Percentiles rank a stretch among this genome's conserved stretches.
phyloP scores from a whole-genome alignment of 306 rosid species.

The Prosopis cineraria region DNA sequence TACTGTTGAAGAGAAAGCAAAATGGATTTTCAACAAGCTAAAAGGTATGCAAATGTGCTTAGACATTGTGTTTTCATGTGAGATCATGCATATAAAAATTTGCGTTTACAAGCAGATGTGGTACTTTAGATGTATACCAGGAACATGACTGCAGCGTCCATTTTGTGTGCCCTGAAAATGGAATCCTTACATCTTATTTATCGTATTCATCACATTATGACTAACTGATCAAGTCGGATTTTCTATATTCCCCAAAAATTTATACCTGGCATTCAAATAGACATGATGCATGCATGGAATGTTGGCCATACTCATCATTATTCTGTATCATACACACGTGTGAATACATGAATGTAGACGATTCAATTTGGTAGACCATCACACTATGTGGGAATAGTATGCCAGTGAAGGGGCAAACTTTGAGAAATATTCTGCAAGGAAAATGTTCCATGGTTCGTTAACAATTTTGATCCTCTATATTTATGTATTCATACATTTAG shows the following conservation, averaged over 20 bases:
- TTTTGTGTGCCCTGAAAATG: neutral
- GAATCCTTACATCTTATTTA: neutral
- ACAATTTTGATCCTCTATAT: no score
- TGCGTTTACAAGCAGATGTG: neutral
- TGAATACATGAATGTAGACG: no score
- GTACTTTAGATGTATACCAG: neutral
- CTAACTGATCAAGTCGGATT: neutral
- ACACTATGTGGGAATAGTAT: neutral
- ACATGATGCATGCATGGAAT: no score
- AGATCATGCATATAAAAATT: slow-evolving; percentile 1
- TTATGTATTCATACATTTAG: no score
- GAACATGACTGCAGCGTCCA: neutral
- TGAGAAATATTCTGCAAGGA: no score
- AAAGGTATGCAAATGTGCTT: slow-evolving; percentile 59
- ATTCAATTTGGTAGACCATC: no score
- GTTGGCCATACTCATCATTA: no score
- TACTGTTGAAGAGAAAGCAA: slow-evolving; percentile 95
- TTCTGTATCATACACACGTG: no score
- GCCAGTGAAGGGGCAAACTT: no score
- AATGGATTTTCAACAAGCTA: slow-evolving; percentile 94
- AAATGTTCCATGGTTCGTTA: no score
- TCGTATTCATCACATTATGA: slow-evolving; percentile 1
- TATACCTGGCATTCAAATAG: no score
- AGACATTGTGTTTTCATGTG: neutral
- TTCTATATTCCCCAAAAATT: no score